Conservation (phyloP, 371 early-diverging fungal genomes). For the Mortierella sp. region DNA sequence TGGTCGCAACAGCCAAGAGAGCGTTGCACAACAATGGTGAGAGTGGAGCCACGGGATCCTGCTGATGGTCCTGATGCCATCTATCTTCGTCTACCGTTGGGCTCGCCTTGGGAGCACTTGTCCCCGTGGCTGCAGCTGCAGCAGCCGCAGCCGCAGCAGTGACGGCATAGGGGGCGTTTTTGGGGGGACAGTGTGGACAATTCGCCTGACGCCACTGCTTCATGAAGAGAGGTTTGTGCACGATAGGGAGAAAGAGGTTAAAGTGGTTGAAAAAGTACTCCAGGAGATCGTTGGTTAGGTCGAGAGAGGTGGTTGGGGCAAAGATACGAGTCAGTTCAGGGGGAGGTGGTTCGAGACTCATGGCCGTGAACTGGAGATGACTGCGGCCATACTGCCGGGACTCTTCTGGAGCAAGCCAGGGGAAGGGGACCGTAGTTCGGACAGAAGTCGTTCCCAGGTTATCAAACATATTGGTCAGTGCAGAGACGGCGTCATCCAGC, state of each 20-base stretch:
- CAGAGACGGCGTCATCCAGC: not conserved
- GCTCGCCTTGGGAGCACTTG: not conserved
- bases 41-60: slow-evolving; percentile 33
- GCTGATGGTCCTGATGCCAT: slow-evolving; percentile 30
- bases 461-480: slow-evolving; percentile 45
- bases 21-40: slow-evolving; percentile 74
- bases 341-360: slow-evolving; percentile 44
- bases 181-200: slow-evolving; percentile 29
- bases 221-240: slow-evolving; percentile 68
- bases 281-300: slow-evolving; percentile 59
- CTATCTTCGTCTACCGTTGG: slow-evolving; percentile 25
- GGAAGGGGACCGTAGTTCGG: slow-evolving; percentile 51
- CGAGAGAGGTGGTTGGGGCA: slow-evolving; percentile 48
- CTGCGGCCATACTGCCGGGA: slow-evolving; percentile 51
- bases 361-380: slow-evolving; percentile 43
- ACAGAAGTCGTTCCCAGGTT: slow-evolving; percentile 47
- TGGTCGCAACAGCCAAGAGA: slow-evolving; percentile 72
- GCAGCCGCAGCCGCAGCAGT: not conserved
- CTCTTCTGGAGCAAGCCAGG: slow-evolving; percentile 51
- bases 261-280: slow-evolving; percentile 70
- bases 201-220: slow-evolving; percentile 38
- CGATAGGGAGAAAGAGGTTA: slow-evolving; percentile 70
- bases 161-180: not conserved
- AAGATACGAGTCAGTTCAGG: slow-evolving; percentile 29
- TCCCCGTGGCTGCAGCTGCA: not conserved